Percentiles rank a stretch among this genome's conserved stretches.
These are phyloP conservation scores for Trametes cubensis DNA, from an alignment of 768 basidiomycete species.

Conservation along the genomic window DNA sequence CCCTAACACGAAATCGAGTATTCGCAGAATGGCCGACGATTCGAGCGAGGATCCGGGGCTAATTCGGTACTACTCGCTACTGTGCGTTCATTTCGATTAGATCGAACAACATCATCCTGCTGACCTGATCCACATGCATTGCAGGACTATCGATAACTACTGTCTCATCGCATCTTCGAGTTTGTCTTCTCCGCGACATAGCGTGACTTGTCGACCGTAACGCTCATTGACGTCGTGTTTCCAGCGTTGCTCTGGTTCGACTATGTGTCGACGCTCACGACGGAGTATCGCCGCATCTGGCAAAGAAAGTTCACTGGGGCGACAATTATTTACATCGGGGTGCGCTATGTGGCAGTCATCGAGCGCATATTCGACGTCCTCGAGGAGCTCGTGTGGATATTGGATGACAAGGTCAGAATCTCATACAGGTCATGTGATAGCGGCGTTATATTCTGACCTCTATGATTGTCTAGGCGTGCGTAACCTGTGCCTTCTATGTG, in stretches of 20 bases:
- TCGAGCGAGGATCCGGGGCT: no score
- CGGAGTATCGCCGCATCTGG: conserved; percentile 13
- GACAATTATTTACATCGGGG: conserved; percentile 1
- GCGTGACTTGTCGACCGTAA: neutral
- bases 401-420: neutral
- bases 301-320: conserved; percentile 9
- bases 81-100: no score
- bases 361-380: conserved; percentile 11
- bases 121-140: neutral
- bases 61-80: no score
- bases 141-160: conserved; percentile 10
- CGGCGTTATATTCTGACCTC: no score
- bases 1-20: no score
- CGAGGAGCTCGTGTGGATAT: neutral
- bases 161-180: conserved; percentile 9
- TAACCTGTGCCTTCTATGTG: no score
- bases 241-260: conserved; percentile 13
- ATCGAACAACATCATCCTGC: no score
- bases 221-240: neutral
- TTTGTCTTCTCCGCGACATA: neutral
- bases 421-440: neutral
- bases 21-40: no score
- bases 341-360: conserved; percentile 2
- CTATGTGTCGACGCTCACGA: neutral
- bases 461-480: no score